Percentiles rank a stretch among this genome's conserved stretches.
Evolutionary conservation across 345 rosid genomes (phyloP).

Genomic region (Citrus inodora): DNA sequence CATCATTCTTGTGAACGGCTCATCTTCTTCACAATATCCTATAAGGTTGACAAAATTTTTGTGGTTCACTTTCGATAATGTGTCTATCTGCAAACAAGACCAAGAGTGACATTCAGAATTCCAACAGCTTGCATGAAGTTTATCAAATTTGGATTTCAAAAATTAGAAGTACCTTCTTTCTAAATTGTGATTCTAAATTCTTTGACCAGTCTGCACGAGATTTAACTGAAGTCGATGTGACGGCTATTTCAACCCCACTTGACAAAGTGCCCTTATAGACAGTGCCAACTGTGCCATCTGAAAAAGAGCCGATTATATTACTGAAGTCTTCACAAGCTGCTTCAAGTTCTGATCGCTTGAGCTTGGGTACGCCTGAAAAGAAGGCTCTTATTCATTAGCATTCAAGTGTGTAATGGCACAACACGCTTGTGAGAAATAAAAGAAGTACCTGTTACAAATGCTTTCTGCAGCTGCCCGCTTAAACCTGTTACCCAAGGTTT

Average conservation of each 20-base stretch:
- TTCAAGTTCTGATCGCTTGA: slow-evolving; percentile 77
- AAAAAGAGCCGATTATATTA: slow-evolving; percentile 73
- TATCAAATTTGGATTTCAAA: neutral
- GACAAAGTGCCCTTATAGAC: slow-evolving; percentile 90
- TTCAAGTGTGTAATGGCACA: neutral
- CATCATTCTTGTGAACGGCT: slow-evolving; percentile 86
- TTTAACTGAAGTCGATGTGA: slow-evolving; percentile 44
- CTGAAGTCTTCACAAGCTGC: slow-evolving; percentile 98
- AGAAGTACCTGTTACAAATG: slow-evolving; percentile 65
- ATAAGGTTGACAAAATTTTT: slow-evolving; percentile 89
- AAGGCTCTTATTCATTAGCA: slow-evolving; percentile 2
- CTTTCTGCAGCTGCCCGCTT: slow-evolving; percentile 86
- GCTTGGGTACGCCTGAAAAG: slow-evolving; percentile 75
- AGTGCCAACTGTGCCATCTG: slow-evolving; percentile 61
- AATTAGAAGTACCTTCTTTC: slow-evolving; percentile 60
- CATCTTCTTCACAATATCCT: slow-evolving; percentile 79
- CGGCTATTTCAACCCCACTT: slow-evolving; percentile 88
- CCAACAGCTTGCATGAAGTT: neutral
- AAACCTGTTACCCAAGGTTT: slow-evolving; percentile 88
- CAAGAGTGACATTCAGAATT: slow-evolving; percentile 7
- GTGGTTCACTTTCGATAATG: slow-evolving; percentile 78
- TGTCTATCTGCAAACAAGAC: slow-evolving; percentile 57
- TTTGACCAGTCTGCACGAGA: slow-evolving; percentile 71
- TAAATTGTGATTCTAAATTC: slow-evolving; percentile 57
- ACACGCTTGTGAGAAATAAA: neutral